These are phyloP conservation scores for Cyberlindnera xylosilytica DNA, from an alignment of 805 yeast species.

Conservation along the genomic window DNA sequence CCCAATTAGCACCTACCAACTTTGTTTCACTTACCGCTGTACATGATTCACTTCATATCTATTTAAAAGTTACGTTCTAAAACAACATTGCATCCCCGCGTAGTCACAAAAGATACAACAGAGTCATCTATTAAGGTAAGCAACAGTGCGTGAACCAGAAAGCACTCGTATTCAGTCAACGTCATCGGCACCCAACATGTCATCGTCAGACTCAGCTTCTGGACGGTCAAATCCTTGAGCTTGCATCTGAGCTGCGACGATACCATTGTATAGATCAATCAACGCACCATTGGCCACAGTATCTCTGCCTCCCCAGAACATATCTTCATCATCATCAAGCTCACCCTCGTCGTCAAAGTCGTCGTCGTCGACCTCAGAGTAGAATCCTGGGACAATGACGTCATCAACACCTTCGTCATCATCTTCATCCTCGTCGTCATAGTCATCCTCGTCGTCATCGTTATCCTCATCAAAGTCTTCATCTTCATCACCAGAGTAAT, in stretches of 20 bases:
- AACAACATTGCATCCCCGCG: not conserved
- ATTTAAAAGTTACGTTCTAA: slow-evolving; percentile 1
- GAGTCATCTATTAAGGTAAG: too few species aligned
- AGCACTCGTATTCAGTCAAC: not conserved
- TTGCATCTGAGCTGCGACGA: too few species aligned
- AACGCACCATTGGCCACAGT: too few species aligned
- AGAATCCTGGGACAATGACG: not conserved
- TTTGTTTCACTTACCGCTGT: slow-evolving; percentile 8
- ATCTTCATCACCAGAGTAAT: too few species aligned
- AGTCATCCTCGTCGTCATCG: slow-evolving; percentile 5
- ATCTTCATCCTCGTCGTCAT: not conserved
- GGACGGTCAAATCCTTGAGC: too few species aligned
- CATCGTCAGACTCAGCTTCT: not conserved
- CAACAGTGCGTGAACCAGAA: too few species aligned
- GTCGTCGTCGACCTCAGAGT: too few species aligned
- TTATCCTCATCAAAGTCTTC: not conserved
- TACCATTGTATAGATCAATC: too few species aligned
- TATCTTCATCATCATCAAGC: too few species aligned
- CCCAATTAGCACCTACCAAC: slow-evolving; percentile 1
- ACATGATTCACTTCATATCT: slow-evolving; percentile 7
- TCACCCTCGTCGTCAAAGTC: too few species aligned
- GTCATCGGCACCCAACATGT: not conserved
- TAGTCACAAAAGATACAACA: not conserved
- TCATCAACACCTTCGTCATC: not conserved
- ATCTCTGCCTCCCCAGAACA: too few species aligned